Percentiles rank a stretch among this genome's conserved stretches.
Conservation (phyloP, 2,329 filamentous ascomycete genomes). For the Mollisia scopiformis region DNA sequence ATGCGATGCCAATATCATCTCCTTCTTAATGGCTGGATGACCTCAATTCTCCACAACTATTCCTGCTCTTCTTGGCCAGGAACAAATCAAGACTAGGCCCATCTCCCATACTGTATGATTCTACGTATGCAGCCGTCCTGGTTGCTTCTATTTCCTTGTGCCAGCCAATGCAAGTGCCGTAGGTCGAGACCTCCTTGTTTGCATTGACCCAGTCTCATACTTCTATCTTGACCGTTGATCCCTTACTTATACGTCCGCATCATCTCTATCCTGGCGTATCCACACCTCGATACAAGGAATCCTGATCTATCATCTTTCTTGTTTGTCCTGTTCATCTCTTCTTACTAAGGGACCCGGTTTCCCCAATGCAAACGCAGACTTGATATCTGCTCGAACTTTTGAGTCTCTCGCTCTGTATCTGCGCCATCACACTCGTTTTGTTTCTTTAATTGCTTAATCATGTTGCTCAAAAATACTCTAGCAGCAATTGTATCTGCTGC, state of each 20-base stretch:
- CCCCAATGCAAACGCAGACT: neutral
- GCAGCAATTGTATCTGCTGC: constrained; percentile 18
- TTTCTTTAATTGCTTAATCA: constrained; percentile 11
- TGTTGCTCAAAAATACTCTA: constrained; percentile 23
- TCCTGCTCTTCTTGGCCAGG: neutral
- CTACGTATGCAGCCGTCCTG: neutral
- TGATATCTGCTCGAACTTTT: neutral
- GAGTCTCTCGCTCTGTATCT: constrained; percentile 3
- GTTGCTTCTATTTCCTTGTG: neutral
- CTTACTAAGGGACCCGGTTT: neutral
- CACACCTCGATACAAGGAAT: neutral
- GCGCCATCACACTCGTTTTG: constrained; percentile 9
- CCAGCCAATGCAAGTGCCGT: constrained; percentile 13
- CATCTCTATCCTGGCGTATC: neutral
- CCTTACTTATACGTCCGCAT: neutral
- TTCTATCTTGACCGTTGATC: constrained; percentile 3
- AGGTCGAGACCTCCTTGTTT: constrained; percentile 7
- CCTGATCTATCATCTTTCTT: neutral
- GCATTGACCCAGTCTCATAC: constrained; percentile 17
- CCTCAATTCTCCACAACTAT: neutral
- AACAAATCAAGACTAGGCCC: neutral
- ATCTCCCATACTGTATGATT: too few relatives aligned
- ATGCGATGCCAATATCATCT: too few relatives aligned
- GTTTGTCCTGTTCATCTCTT: neutral
- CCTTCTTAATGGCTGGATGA: neutral